phyloP scores from a whole-genome alignment of 2,329 filamentous ascomycete species.

The Penicillium expansum region DNA sequence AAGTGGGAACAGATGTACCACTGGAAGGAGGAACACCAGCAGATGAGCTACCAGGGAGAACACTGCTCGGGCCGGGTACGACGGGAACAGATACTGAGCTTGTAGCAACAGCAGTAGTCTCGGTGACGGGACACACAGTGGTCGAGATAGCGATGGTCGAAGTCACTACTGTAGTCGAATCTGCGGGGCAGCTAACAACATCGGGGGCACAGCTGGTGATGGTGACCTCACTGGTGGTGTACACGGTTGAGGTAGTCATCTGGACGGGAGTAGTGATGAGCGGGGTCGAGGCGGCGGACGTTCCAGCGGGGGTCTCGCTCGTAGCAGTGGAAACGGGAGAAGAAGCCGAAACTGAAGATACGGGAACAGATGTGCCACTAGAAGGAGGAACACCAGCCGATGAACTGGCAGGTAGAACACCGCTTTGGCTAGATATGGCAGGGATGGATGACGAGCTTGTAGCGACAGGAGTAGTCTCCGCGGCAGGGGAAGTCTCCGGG shows the following conservation, averaged over 20 bases:
- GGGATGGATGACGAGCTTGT: neutral
- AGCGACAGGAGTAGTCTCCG: constrained; percentile 23
- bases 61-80: neutral
- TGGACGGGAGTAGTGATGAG: constrained; percentile 4
- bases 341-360: neutral
- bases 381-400: neutral
- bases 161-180: constrained; percentile 50
- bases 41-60: neutral
- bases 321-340: neutral
- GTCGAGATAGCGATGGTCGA: constrained; percentile 58
- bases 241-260: constrained; percentile 38
- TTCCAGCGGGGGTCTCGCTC: neutral
- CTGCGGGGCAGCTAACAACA: constrained; percentile 51
- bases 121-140: constrained; percentile 55
- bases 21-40: neutral
- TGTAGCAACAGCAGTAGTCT: constrained; percentile 19
- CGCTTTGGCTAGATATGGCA: neutral
- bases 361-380: neutral
- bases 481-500: constrained; percentile 20
- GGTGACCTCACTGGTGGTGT: constrained; percentile 36
- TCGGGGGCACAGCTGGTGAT: constrained; percentile 41
- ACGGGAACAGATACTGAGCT: neutral
- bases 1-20: neutral
- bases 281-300: neutral
- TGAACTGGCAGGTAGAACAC: neutral